These are phyloP conservation scores for Fereydounia khargensis DNA, from an alignment of 1,284 basidiomycete genomes.

Conservation along the genomic window DNA sequence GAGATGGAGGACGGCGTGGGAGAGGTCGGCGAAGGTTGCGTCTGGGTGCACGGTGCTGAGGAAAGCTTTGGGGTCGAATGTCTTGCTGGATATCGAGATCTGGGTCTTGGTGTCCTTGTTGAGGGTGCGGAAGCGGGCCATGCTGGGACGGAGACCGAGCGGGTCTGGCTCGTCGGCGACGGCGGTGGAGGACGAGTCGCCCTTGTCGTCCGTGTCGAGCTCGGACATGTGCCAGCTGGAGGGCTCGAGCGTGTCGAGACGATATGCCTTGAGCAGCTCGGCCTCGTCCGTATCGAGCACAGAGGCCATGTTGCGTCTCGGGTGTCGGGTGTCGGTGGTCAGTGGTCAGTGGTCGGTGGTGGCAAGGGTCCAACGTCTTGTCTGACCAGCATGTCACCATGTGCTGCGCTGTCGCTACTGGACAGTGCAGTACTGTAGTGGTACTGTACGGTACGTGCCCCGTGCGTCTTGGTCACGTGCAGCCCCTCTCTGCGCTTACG, in stretches of 20 bases:
- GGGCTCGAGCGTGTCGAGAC: constrained; percentile 57
- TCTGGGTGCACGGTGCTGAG: constrained; percentile 89
- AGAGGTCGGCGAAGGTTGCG: constrained; percentile 87
- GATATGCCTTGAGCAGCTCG: constrained; percentile 58
- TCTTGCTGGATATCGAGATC: constrained; percentile 69
- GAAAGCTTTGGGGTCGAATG: constrained; percentile 93
- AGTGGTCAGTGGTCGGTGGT: no score
- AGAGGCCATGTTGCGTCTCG: background rate
- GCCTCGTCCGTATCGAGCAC: constrained; percentile 40
- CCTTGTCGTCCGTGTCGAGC: constrained; percentile 11
- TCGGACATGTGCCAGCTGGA: constrained; percentile 48
- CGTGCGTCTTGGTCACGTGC: no score
- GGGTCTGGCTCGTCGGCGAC: constrained; percentile 55
- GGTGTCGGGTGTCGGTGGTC: no score
- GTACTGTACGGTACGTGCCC: no score
- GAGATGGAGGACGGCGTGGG: constrained; percentile 57
- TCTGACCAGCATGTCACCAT: no score
- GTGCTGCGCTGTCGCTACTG: no score
- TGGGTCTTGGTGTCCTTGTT: constrained; percentile 33
- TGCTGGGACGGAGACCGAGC: constrained; percentile 58
- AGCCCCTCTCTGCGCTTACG: no score
- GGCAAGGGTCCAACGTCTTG: no score
- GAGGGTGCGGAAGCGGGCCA: constrained; percentile 56
- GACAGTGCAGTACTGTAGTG: no score
- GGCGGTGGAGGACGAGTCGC: constrained; percentile 7